Evolutionary conservation across 371 early-diverging fungal genomes (phyloP).

Genomic region (Apophysomyces ossiformis): DNA sequence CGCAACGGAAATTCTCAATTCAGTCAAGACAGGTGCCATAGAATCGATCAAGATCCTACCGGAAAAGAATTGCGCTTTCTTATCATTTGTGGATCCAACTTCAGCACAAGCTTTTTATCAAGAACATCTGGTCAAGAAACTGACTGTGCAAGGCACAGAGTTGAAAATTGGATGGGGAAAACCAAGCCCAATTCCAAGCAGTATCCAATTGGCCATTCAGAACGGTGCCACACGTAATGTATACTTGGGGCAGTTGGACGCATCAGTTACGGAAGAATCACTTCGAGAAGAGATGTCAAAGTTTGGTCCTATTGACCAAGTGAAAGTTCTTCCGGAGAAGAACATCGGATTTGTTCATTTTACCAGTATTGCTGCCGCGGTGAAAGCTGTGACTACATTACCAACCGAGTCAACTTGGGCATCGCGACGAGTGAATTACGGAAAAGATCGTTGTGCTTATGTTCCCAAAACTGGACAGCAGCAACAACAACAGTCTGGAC

Average conservation of each 20-base stretch:
- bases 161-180: conserved; percentile 81
- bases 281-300: conserved; percentile 50
- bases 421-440: conserved; percentile 66
- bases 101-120: conserved; percentile 61
- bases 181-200: conserved; percentile 48
- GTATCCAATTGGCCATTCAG: conserved; percentile 54
- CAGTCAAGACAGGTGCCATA: conserved; percentile 72
- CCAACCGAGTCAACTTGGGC: conserved; percentile 54
- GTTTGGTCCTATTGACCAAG: conserved; percentile 72
- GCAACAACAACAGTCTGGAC: conserved; percentile 17
- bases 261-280: conserved; percentile 50
- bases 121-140: conserved; percentile 42
- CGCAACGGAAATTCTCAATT: conserved; percentile 70
- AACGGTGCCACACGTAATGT: conserved; percentile 77
- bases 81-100: conserved; percentile 74
- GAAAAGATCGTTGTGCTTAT: conserved; percentile 77
- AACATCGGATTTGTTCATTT: conserved; percentile 82
- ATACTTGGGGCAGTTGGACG: conserved; percentile 71
- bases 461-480: conserved; percentile 1
- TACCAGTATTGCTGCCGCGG: conserved; percentile 60
- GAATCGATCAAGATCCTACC: conserved; percentile 68
- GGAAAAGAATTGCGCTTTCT: conserved; percentile 79
- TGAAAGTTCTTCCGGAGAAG: conserved; percentile 71
- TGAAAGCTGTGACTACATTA: conserved; percentile 64
- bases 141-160: conserved; percentile 49